Conservation (phyloP, 805 yeast genomes). For the Candida boidinii region DNA sequence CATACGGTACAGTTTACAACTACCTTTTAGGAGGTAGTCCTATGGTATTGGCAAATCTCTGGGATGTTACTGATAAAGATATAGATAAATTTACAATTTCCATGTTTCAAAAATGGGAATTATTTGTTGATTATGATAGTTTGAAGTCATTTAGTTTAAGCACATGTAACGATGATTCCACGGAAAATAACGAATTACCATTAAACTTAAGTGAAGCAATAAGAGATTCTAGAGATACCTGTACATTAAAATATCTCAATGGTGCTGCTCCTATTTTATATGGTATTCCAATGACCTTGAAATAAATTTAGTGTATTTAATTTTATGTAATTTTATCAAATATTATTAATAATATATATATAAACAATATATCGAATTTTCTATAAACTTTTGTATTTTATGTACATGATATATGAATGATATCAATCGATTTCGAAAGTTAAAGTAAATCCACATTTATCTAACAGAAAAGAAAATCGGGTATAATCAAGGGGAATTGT, state of each 20-base stretch:
- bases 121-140: slow-evolving; percentile 27
- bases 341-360: slow-evolving; percentile 2
- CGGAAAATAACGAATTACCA: slow-evolving; percentile 2
- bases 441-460: too few relatives aligned
- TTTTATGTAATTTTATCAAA: not conserved
- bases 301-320: slow-evolving; percentile 1
- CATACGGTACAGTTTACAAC: slow-evolving; percentile 68
- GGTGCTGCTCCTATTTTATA: slow-evolving; percentile 92
- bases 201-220: slow-evolving; percentile 48
- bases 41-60: slow-evolving; percentile 72
- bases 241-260: slow-evolving; percentile 67
- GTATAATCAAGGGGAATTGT: too few relatives aligned
- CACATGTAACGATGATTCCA: slow-evolving; percentile 11
- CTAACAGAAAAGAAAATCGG: not conserved
- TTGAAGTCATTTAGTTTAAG: slow-evolving; percentile 8
- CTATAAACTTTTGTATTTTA: not conserved
- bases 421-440: too few relatives aligned
- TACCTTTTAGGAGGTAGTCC: slow-evolving; percentile 80
- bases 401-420: not conserved
- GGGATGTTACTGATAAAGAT: slow-evolving; percentile 98
- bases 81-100: slow-evolving; percentile 68
- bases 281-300: slow-evolving; percentile 60
- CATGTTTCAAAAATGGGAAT: slow-evolving; percentile 60
- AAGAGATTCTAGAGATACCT: slow-evolving; percentile 49
- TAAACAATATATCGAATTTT: not conserved